Conservation (phyloP, 805 yeast genomes). For the Nakazawaea ishiwadae region DNA sequence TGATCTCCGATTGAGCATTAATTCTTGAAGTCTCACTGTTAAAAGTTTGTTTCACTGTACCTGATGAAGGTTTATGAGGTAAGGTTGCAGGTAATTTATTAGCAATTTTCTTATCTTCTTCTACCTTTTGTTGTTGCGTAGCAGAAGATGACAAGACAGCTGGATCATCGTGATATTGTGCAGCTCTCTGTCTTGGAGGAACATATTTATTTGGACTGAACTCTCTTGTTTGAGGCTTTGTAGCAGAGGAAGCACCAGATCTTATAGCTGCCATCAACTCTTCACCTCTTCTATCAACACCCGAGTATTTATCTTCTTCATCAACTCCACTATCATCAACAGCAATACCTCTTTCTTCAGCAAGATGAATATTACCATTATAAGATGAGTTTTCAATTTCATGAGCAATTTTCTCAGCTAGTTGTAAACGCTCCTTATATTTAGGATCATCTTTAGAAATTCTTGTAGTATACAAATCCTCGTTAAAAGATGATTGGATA, state of each 20-base stretch:
- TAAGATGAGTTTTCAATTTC: slow-evolving; percentile 72
- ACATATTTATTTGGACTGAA: slow-evolving; percentile 38
- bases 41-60: slow-evolving; percentile 8
- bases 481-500: slow-evolving; percentile 78
- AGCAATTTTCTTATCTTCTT: background rate
- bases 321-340: slow-evolving; percentile 85
- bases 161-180: slow-evolving; percentile 53
- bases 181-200: slow-evolving; percentile 55
- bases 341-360: slow-evolving; percentile 82
- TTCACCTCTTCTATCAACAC: slow-evolving; percentile 66
- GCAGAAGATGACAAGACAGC: slow-evolving; percentile 58
- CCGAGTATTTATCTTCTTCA: slow-evolving; percentile 95
- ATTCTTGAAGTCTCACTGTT: slow-evolving; percentile 36
- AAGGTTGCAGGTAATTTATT: slow-evolving; percentile 8
- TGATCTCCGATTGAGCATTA: slow-evolving; percentile 58
- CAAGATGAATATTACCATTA: slow-evolving; percentile 71
- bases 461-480: slow-evolving; percentile 80
- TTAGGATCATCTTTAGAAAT: slow-evolving; percentile 69
- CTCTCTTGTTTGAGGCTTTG: background rate
- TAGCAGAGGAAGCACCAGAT: slow-evolving; percentile 8
- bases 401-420: slow-evolving; percentile 74
- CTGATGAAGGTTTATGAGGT: slow-evolving; percentile 19
- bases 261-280: slow-evolving; percentile 45
- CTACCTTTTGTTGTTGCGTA: slow-evolving; percentile 9
- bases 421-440: slow-evolving; percentile 54